Percentiles rank a stretch among this genome's conserved stretches.
Conservation (phyloP, 306 rosid genomes). For the Acacia melanoxylon region DNA sequence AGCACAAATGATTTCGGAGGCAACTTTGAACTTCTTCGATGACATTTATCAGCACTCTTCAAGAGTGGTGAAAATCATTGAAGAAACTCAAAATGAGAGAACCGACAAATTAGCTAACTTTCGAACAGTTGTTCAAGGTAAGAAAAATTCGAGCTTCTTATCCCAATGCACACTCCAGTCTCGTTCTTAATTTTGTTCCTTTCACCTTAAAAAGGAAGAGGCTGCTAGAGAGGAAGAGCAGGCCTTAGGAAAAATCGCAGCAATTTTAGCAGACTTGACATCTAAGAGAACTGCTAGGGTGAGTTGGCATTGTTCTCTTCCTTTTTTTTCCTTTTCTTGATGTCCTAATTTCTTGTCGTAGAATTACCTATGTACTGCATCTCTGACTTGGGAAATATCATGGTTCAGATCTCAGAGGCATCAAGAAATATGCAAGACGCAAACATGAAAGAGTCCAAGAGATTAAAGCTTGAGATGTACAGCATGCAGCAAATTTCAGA, state of each 20-base stretch:
- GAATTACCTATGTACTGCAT: background rate
- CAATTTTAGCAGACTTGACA: conserved; percentile 59
- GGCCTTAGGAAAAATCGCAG: conserved; percentile 65
- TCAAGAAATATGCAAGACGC: conserved; percentile 56
- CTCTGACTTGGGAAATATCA: conserved; percentile 30
- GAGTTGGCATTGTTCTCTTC: conserved; percentile 13
- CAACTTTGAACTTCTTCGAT: conserved; percentile 57
- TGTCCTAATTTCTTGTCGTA: background rate
- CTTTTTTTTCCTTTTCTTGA: background rate
- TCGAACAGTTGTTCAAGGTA: conserved; percentile 86
- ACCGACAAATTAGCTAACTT: conserved; percentile 52
- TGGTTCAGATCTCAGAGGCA: conserved; percentile 69
- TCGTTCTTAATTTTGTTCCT: conserved; percentile 27
- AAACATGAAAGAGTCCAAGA: conserved; percentile 49
- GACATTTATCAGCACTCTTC: conserved; percentile 62
- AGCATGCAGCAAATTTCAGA: conserved; percentile 63
- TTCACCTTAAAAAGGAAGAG: conserved; percentile 64
- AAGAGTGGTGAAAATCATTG: conserved; percentile 52
- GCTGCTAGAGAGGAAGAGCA: conserved; percentile 66
- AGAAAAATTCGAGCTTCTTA: background rate
- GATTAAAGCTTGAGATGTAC: conserved; percentile 56
- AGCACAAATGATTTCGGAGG: conserved; percentile 64
- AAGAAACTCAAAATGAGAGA: conserved; percentile 64
- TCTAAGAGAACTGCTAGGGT: conserved; percentile 70
- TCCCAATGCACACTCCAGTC: background rate